Evolutionary conservation across 1,284 basidiomycete species (phyloP).

Genomic region (Malassezia dermatis): DNA sequence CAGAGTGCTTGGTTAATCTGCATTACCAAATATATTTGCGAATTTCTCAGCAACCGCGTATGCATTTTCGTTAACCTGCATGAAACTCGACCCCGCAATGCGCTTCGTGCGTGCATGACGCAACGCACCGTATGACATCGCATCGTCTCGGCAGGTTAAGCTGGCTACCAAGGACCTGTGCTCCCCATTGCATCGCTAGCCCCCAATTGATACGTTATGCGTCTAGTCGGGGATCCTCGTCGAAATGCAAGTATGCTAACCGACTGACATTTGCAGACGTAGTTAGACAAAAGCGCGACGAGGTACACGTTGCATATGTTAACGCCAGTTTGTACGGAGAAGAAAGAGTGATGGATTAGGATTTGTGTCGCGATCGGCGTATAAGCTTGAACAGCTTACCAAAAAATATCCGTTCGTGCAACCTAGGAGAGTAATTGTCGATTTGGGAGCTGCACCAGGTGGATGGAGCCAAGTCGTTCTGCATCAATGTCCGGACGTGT

Average conservation of each 20-base stretch:
- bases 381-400: slow-evolving; percentile 35
- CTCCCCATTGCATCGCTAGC: neutral
- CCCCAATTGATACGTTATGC: neutral
- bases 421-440: slow-evolving; percentile 25
- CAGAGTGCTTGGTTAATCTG: neutral
- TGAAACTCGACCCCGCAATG: neutral
- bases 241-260: slow-evolving; percentile 2
- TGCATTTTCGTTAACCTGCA: neutral
- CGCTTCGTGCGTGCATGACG: neutral
- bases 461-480: slow-evolving; percentile 37
- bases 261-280: neutral
- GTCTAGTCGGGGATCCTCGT: slow-evolving; percentile 5
- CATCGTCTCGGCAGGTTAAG: neutral
- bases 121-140: neutral
- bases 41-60: neutral
- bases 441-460: slow-evolving; percentile 39
- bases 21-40: neutral
- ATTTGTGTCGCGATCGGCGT: slow-evolving; percentile 34
- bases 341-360: slow-evolving; percentile 3
- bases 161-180: neutral
- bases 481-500: neutral
- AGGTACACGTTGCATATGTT: neutral
- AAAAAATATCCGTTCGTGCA: slow-evolving; percentile 27
- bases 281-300: slow-evolving; percentile 4
- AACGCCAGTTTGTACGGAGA: slow-evolving; percentile 4